Conservation (phyloP, 73 alveolate species). For the Paramecium octaurelia region DNA sequence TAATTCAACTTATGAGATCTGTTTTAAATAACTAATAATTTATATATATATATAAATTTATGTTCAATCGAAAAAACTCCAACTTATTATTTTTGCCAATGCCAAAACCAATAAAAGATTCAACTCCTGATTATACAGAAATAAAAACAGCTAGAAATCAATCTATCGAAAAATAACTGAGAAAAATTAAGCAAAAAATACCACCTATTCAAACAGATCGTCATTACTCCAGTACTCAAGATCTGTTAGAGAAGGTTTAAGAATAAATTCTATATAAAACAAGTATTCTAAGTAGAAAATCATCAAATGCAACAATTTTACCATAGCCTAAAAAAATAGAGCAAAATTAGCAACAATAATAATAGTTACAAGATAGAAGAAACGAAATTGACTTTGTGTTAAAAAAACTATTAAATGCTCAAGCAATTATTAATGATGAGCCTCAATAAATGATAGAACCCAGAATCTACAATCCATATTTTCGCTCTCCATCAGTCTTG, state of each 20-base stretch:
- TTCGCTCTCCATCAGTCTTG: not conserved
- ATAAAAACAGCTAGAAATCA: not conserved
- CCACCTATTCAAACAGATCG: not conserved
- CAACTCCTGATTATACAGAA: not conserved
- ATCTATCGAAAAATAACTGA: not conserved
- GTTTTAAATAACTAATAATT: not conserved
- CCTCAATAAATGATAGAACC: slow-evolving; percentile 25
- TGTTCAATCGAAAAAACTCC: slow-evolving; percentile 2
- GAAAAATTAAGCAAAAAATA: not conserved
- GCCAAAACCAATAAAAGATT: not conserved
- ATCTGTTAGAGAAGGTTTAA: not conserved
- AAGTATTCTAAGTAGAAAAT: not conserved
- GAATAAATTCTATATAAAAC: not conserved
- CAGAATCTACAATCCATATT: not conserved
- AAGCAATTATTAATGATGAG: not conserved
- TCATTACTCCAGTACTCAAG: not conserved
- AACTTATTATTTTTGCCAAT: not conserved
- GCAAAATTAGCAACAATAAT: not conserved
- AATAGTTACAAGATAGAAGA: not conserved
- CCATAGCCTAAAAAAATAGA: not conserved
- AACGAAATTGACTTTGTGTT: not conserved
- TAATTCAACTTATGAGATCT: not conserved
- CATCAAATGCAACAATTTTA: not conserved
- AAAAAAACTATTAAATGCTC: not conserved
- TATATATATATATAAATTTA: not conserved